Evolutionary conservation across 208 protist genomes (phyloP), one percentile per base, ranked within the genome.

Genomic region (Leishmania mexicana): DNA sequence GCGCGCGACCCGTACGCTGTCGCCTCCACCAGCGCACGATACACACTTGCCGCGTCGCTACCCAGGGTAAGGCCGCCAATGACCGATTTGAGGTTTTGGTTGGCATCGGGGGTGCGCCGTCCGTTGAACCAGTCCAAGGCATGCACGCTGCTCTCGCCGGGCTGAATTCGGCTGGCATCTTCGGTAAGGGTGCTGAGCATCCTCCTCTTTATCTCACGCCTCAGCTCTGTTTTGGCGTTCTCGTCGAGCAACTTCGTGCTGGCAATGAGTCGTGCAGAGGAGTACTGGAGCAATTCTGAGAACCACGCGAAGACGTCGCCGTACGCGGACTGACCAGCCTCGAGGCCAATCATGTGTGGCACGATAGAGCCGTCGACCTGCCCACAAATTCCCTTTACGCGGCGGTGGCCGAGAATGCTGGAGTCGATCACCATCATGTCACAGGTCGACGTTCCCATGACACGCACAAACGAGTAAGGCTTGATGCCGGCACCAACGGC

Each of bases 381-480:
- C 28, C 88, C 88, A 71, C 90, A 94, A 65, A 94, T 92, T 15
- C 88, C 90, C 58, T 82, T 80, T 21, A 87, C 85, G 40, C 71
- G 47, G 76, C 81, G 80, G 40, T 89, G 60, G 67, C 75, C 68
- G 15, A 91, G 85, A n/a, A 81, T 80, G 11, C 13, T 40, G 10
- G 79, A 75, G 72, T 91, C 87, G 47, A 90, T 78, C 24, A 87
- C 87, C 85, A 94, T 92, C 85, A 90, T 90, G 82, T 94, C 90
- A 84, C 90, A 94, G 17, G 87, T 94, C 47, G 88, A 92, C 10
- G 87, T 94, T n/a, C 90, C 88, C 90, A 92, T 94, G 7, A 94
- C 85, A 42, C 90, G 90, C 40, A 89, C 84, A 75, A 92, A 87
- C 28, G 87, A 78, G 81, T 85, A 84, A 21, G 85, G 81, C 57